phyloP scores from a whole-genome alignment of 495 filamentous ascomycete genomes.

The Pyrenopolyporus hunteri region DNA sequence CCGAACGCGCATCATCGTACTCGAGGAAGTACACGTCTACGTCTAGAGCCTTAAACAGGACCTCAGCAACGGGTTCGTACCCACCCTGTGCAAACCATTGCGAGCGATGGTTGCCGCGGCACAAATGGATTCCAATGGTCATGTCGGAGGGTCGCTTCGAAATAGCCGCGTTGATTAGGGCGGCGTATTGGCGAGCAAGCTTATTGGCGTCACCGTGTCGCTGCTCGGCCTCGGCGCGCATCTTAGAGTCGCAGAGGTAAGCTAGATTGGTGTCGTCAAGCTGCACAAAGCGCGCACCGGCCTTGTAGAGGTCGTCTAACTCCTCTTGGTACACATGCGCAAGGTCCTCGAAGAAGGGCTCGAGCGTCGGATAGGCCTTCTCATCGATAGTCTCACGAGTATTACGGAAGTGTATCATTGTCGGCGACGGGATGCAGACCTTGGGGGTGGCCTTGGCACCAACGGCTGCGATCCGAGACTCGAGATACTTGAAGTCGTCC shows the following conservation, averaged over 20 bases:
- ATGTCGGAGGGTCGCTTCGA: conserved; percentile 62
- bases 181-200: conserved; percentile 65
- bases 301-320: conserved; percentile 64
- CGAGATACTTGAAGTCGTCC: conserved; percentile 63
- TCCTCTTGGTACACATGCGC: conserved; percentile 66
- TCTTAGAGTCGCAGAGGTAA: conserved; percentile 68
- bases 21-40: conserved; percentile 74
- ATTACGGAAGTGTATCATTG: conserved; percentile 73
- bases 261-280: conserved; percentile 71
- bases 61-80: conserved; percentile 70
- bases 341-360: conserved; percentile 66
- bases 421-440: conserved; percentile 67
- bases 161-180: conserved; percentile 67
- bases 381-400: conserved; percentile 61
- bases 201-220: conserved; percentile 62
- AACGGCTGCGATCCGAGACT: conserved; percentile 53
- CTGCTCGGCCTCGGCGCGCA: conserved; percentile 65
- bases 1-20: conserved; percentile 70
- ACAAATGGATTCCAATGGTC: conserved; percentile 70
- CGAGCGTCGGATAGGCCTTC: conserved; percentile 63
- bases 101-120: conserved; percentile 65
- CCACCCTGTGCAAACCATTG: conserved; percentile 69
- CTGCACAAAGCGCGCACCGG: conserved; percentile 68
- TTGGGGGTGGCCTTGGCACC: conserved; percentile 61
- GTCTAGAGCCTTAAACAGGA: conserved; percentile 67